Evolutionary conservation across 176 grass and related monocot species (phyloP), one percentile per base, ranked within the genome.

Genomic region (Oryza nivara): DNA sequence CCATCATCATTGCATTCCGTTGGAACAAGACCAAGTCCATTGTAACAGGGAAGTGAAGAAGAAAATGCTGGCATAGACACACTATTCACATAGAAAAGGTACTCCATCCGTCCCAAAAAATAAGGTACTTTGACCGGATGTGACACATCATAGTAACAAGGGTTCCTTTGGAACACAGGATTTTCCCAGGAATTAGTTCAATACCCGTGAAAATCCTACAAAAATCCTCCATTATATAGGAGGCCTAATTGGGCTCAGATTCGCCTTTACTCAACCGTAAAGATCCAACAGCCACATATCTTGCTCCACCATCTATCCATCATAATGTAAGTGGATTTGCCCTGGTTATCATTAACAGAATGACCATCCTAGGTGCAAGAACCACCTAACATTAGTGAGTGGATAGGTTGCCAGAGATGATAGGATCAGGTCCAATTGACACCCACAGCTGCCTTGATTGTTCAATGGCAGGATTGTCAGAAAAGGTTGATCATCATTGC

Each of bases 341-440:
- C 13, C 67, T 64, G 87, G 46, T 84, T 84, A 64, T 83, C 44
- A 52, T 28, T 26, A 7, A 23, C 13, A 23, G 46, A 60, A 74
- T 67, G 70, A 86, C 54, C 75, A 47, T 84, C 69, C 81, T 44
- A 88, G 61, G 69, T 16, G n/a, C 58, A 63, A 80, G 69, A 73
- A 48, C 61, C 61, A n/a, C 17, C 32, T 4, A 23, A 16, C 2
- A 23, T 23, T n/a, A 11, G 2, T 23, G n/a, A 67, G 14, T 30
- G 38, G 11, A 74, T 25, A 51, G 35, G 60, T 15, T 74, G 44
- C 9, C 19, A 58, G 13, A 52, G 32, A n/a, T 36, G 35, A 36
- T 36, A 36, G 35, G 35, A 36, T 36, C 35, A 36, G 4, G 35
- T 36, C 35, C 35, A 36, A 36, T 36, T 36, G 35, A 36, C 35